Conservation (phyloP, 2,329 filamentous ascomycete genomes). For the Ceratocystis destructans region DNA sequence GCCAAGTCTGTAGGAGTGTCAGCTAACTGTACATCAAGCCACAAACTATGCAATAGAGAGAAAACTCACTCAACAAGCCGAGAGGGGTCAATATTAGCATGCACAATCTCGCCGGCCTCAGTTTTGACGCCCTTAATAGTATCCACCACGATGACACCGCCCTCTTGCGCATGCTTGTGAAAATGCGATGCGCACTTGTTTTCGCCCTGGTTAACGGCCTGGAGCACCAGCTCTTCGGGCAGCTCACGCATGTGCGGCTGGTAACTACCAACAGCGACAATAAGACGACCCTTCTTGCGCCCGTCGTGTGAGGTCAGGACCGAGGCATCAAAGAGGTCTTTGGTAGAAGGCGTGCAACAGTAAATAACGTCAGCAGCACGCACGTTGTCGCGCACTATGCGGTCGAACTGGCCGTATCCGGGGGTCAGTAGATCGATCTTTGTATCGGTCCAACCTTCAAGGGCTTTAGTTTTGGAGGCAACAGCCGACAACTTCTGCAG, state of each 20-base stretch:
- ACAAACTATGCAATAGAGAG: too few relatives aligned
- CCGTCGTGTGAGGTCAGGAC: conserved; percentile 61
- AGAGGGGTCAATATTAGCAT: conserved; percentile 56
- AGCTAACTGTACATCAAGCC: background rate
- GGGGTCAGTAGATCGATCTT: conserved; percentile 59
- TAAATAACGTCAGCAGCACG: conserved; percentile 67
- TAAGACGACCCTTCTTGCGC: conserved; percentile 53
- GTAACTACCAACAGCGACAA: conserved; percentile 58
- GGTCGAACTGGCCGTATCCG: conserved; percentile 51
- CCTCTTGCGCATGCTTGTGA: conserved; percentile 52
- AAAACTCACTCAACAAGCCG: conserved; percentile 62
- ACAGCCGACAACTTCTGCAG: conserved; percentile 37
- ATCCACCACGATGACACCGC: conserved; percentile 56
- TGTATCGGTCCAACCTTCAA: conserved; percentile 49
- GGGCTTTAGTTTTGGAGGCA: conserved; percentile 32
- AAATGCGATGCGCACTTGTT: conserved; percentile 39
- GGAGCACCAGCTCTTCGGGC: conserved; percentile 58
- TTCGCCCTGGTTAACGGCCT: conserved; percentile 40
- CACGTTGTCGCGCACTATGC: conserved; percentile 58
- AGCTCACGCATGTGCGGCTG: conserved; percentile 68
- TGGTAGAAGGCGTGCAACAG: conserved; percentile 66
- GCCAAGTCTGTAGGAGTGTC: conserved; percentile 42
- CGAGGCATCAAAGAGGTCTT: conserved; percentile 59
- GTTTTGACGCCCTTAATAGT: conserved; percentile 65
- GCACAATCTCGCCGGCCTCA: conserved; percentile 76